Percentiles rank a stretch among this genome's conserved stretches.
These are phyloP conservation scores for Fragilaria radians DNA, from an alignment of 108 stramenopile genomes.

Conservation along the genomic window DNA sequence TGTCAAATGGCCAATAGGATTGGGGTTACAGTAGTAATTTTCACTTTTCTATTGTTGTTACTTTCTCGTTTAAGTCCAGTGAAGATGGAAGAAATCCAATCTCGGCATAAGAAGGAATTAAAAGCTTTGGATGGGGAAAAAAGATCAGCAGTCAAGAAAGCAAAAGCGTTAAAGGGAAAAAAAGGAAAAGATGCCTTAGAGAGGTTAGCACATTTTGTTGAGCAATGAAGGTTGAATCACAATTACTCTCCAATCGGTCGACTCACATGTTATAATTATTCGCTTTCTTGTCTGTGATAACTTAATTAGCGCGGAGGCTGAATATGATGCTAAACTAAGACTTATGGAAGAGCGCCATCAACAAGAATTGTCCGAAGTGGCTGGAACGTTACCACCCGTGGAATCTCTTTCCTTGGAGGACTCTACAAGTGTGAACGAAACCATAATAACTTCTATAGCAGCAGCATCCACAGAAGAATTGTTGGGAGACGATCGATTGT, in stretches of 20 bases:
- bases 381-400: slow-evolving; percentile 3
- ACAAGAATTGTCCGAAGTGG: slow-evolving; percentile 9
- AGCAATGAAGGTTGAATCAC: background rate
- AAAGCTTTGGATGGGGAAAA: slow-evolving; percentile 81
- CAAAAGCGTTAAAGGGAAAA: slow-evolving; percentile 60
- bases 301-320: slow-evolving; percentile 15
- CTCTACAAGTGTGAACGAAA: background rate
- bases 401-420: slow-evolving; percentile 9
- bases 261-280: too few species aligned
- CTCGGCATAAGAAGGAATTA: slow-evolving; percentile 66
- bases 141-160: slow-evolving; percentile 68
- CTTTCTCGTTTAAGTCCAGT: too few species aligned
- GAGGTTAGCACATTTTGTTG: slow-evolving; percentile 6
- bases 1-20: too few species aligned
- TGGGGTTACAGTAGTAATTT: too few species aligned
- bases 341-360: slow-evolving; percentile 35
- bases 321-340: slow-evolving; percentile 17
- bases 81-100: slow-evolving; percentile 44
- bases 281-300: too few species aligned
- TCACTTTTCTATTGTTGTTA: too few species aligned
- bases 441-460: background rate
- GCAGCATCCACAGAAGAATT: slow-evolving; percentile 4
- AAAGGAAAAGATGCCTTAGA: slow-evolving; percentile 72
- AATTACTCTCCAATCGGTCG: too few species aligned
- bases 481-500: slow-evolving; percentile 12